phyloP scores from a whole-genome alignment of 129 eudicot genomes.

The carrot (Daucus carota) region DNA sequence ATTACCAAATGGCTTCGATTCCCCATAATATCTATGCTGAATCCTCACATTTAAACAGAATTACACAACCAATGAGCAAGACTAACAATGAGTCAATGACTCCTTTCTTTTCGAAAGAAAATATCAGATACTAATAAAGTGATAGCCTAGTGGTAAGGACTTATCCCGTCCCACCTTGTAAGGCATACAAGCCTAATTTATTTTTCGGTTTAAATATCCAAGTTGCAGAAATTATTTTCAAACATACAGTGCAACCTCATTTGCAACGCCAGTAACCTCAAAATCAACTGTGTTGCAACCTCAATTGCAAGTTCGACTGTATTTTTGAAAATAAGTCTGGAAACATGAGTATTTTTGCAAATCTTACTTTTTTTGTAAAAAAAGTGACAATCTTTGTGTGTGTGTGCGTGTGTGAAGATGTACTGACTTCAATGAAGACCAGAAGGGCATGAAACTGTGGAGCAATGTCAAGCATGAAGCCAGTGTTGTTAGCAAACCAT shows the following conservation, averaged over 20 bases:
- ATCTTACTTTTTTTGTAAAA: too few relatives aligned
- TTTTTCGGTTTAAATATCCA: too few relatives aligned
- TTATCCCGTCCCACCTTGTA: too few relatives aligned
- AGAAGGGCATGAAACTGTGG: constrained; percentile 41
- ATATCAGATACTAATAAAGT: not conserved
- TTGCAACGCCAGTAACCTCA: too few relatives aligned
- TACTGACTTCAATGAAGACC: constrained; percentile 38
- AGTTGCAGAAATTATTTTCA: too few relatives aligned
- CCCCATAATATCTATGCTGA: constrained; percentile 51
- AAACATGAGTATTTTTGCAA: too few relatives aligned
- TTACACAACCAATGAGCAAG: constrained; percentile 3
- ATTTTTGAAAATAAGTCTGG: too few relatives aligned
- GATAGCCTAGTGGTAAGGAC: too few relatives aligned
- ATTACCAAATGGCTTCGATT: constrained; percentile 43
- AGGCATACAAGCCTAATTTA: too few relatives aligned
- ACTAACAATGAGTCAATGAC: not conserved
- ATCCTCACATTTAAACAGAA: constrained; percentile 8
- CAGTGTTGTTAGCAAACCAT: constrained; percentile 46
- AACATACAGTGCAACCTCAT: too few relatives aligned
- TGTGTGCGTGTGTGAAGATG: not conserved
- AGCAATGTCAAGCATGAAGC: constrained; percentile 51
- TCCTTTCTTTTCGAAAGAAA: not conserved
- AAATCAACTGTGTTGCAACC: too few relatives aligned
- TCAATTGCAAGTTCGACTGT: too few relatives aligned
- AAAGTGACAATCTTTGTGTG: not conserved